Percentiles rank a stretch among this genome's conserved stretches.
phyloP scores from a whole-genome alignment of 2,329 filamentous ascomycete genomes.

The Penicillium sp. region DNA sequence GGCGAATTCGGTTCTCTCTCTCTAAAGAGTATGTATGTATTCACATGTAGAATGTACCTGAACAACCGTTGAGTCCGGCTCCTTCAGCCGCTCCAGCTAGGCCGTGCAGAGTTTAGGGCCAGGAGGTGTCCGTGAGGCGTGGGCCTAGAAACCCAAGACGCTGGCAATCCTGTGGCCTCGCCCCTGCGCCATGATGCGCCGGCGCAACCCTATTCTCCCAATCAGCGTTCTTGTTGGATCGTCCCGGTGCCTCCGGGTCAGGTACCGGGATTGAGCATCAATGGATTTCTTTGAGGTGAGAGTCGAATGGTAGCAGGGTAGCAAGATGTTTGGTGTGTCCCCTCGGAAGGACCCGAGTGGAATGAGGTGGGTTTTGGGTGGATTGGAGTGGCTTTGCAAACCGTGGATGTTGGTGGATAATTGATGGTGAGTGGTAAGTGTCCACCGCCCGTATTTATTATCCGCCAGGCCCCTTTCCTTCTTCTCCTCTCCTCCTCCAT shows the following conservation, averaged over 20 bases:
- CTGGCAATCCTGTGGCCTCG: neutral
- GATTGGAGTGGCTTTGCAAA: no score
- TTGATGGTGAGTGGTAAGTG: no score
- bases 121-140: constrained; percentile 5
- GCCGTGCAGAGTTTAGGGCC: constrained; percentile 5
- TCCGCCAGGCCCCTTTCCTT: constrained; percentile 7
- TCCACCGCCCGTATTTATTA: neutral
- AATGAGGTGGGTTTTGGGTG: no score
- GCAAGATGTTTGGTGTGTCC: no score
- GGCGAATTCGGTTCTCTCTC: no score
- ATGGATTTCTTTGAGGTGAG: no score
- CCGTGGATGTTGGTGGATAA: no score
- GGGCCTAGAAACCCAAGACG: no score
- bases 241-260: constrained; percentile 14
- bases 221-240: constrained; percentile 7
- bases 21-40: no score
- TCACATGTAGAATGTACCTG: no score
- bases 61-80: constrained; percentile 8
- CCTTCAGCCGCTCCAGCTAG: constrained; percentile 12
- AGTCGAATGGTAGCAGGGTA: no score
- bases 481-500: constrained; percentile 7
- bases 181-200: constrained; percentile 14
- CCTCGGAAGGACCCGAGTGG: no score
- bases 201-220: constrained; percentile 15
- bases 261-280: constrained; percentile 11